Conservation (phyloP, 1,139 yeast genomes). For the Saccharomyces hybrid region DNA sequence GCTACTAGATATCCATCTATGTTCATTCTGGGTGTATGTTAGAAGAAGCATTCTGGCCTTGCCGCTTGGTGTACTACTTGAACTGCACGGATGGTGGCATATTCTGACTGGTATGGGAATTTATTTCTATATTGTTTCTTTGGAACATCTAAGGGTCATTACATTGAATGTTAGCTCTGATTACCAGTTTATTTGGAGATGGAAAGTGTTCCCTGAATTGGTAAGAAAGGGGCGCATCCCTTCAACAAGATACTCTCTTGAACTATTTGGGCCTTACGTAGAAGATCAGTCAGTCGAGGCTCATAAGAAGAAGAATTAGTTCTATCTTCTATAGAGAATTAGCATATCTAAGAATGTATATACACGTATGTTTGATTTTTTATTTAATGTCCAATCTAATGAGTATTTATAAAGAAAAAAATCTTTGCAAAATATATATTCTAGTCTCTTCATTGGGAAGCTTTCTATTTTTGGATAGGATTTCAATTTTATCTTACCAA, state of each 20-base stretch:
- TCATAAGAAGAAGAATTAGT: neutral
- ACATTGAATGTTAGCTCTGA: constrained; percentile 45
- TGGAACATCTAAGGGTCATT: constrained; percentile 60
- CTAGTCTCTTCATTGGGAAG: neutral
- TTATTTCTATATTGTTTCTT: constrained; percentile 50
- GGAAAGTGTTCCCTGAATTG: constrained; percentile 41
- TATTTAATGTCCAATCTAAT: neutral
- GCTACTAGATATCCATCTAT: constrained; percentile 69
- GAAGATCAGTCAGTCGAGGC: neutral
- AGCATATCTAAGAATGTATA: neutral
- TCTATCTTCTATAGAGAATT: no score
- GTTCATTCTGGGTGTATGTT: constrained; percentile 49
- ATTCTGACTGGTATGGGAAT: constrained; percentile 75
- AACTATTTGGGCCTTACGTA: constrained; percentile 5
- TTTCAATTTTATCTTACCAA: neutral
- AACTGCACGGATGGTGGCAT: constrained; percentile 99
- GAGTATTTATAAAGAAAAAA: no score
- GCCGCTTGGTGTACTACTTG: constrained; percentile 81
- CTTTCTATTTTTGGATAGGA: no score
- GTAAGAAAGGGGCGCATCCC: constrained; percentile 9
- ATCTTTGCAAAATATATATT: no score
- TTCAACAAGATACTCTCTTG: constrained; percentile 4
- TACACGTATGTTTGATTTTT: neutral
- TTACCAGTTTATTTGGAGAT: constrained; percentile 46
- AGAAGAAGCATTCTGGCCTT: constrained; percentile 63